phyloP scores from a whole-genome alignment of 2,329 filamentous ascomycete species.

The Claviceps paspali region DNA sequence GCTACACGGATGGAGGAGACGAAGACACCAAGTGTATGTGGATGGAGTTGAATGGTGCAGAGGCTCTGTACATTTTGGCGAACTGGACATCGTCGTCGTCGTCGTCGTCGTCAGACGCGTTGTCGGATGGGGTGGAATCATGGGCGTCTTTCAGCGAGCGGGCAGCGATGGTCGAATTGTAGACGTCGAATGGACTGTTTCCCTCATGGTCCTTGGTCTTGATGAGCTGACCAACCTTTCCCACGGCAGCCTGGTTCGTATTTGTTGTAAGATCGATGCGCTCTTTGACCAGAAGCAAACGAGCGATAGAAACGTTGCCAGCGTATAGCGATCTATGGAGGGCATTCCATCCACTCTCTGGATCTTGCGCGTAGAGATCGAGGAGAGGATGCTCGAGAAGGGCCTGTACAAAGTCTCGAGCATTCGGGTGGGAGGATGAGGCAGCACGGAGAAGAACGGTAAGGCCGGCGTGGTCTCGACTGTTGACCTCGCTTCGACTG shows the following conservation, averaged over 20 bases:
- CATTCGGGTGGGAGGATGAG: constrained; percentile 55
- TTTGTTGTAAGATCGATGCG: constrained; percentile 46
- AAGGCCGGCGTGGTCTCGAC: constrained; percentile 64
- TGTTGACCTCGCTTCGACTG: constrained; percentile 59
- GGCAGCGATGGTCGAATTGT: constrained; percentile 70
- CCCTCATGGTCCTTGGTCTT: constrained; percentile 94
- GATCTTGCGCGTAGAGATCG: constrained; percentile 76
- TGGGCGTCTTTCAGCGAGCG: constrained; percentile 44
- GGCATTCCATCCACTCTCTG: constrained; percentile 90
- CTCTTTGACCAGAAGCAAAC: constrained; percentile 67
- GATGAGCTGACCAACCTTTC: constrained; percentile 59
- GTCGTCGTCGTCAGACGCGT: constrained; percentile 40
- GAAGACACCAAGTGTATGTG: background rate
- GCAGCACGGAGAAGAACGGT: constrained; percentile 76
- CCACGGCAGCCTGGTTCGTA: constrained; percentile 36
- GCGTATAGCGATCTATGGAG: constrained; percentile 82
- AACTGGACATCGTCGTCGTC: constrained; percentile 28
- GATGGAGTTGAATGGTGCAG: background rate
- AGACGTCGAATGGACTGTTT: constrained; percentile 87
- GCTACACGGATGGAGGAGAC: background rate
- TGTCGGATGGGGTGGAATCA: constrained; percentile 32
- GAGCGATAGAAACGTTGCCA: constrained; percentile 76
- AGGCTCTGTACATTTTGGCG: constrained; percentile 15
- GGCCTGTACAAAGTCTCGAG: constrained; percentile 59
- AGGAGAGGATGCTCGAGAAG: constrained; percentile 69